A percentile compares a stretch with the other conserved stretches of the same genome.
Evolutionary conservation across 106 monocot species (phyloP).

Genomic region (Amphibolis antarctica): DNA sequence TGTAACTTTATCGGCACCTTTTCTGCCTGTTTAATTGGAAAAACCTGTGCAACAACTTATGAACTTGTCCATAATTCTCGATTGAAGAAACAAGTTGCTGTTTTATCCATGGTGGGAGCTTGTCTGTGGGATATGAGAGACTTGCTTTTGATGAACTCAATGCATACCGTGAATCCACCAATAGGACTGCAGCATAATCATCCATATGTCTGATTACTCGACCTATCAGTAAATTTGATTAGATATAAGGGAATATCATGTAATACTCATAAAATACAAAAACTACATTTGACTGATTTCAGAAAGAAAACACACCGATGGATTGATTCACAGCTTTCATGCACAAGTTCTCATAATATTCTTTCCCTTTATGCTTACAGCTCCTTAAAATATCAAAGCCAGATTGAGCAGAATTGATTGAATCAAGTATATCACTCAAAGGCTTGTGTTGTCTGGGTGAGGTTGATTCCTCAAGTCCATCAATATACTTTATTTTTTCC

Average conservation of each 20-base stretch:
- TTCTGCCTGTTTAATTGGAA: constrained; percentile 60
- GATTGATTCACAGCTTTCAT: constrained; percentile 99
- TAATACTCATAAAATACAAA: not conserved
- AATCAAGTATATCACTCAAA: constrained; percentile 6
- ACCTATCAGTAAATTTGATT: constrained; percentile 29
- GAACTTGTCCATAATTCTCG: constrained; percentile 80
- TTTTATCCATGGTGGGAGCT: constrained; percentile 87
- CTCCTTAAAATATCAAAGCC: constrained; percentile 71
- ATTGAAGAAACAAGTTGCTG: constrained; percentile 39
- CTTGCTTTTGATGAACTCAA: constrained; percentile 19
- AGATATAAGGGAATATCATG: not conserved
- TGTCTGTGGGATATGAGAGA: constrained; percentile 42
- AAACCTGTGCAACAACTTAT: constrained; percentile 56
- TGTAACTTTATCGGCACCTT: constrained; percentile 1
- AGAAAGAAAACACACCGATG: constrained; percentile 40
- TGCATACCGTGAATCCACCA: constrained; percentile 77
- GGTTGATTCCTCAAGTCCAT: constrained; percentile 32
- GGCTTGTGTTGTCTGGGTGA: constrained; percentile 2
- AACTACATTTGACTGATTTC: not conserved
- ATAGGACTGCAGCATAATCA: constrained; percentile 90
- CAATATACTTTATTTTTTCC: constrained; percentile 87
- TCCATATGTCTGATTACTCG: constrained; percentile 89
- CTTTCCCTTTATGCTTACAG: constrained; percentile 66
- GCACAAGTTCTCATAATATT: constrained; percentile 97
- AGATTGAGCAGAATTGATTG: constrained; percentile 22